Evolutionary conservation across 1,284 basidiomycete species (phyloP).

Genomic region (Tilletia horrida): DNA sequence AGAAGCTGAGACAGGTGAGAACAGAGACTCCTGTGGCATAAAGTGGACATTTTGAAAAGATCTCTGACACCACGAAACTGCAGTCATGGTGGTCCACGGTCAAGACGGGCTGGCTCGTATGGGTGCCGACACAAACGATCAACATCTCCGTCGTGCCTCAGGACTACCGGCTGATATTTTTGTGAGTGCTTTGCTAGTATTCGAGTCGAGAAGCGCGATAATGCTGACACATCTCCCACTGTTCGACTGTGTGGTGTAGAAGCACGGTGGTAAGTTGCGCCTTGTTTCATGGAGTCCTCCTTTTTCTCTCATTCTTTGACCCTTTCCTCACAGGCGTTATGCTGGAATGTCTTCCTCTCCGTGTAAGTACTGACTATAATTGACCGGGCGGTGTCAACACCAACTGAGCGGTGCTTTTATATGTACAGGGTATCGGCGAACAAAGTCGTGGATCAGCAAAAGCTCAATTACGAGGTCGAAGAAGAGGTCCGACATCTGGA

Average conservation of each 20-base stretch:
- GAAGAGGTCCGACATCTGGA: constrained; percentile 6
- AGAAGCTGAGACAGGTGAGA: constrained; percentile 32
- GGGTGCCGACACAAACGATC: constrained; percentile 42
- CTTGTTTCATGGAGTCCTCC: neutral
- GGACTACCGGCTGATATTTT: constrained; percentile 37
- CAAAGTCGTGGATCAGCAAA: neutral
- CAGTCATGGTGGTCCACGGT: constrained; percentile 39
- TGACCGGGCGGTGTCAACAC: neutral
- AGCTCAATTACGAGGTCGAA: constrained; percentile 2
- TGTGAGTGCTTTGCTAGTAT: constrained; percentile 27
- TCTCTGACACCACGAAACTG: neutral
- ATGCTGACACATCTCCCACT: no score
- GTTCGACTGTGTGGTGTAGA: no score
- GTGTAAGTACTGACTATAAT: constrained; percentile 14
- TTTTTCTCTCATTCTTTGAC: no score
- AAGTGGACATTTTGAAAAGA: neutral
- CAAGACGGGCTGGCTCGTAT: constrained; percentile 40
- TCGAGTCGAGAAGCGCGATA: no score
- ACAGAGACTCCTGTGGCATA: neutral
- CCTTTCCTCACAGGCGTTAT: constrained; percentile 21
- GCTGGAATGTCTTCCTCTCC: constrained; percentile 47
- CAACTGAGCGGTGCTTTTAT: neutral
- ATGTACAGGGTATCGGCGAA: neutral
- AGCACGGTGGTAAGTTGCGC: neutral
- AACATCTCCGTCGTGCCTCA: constrained; percentile 44